These are phyloP conservation scores for Pseudopithomyces maydicus DNA, from an alignment of 2,329 filamentous ascomycete genomes.

Conservation along the genomic window DNA sequence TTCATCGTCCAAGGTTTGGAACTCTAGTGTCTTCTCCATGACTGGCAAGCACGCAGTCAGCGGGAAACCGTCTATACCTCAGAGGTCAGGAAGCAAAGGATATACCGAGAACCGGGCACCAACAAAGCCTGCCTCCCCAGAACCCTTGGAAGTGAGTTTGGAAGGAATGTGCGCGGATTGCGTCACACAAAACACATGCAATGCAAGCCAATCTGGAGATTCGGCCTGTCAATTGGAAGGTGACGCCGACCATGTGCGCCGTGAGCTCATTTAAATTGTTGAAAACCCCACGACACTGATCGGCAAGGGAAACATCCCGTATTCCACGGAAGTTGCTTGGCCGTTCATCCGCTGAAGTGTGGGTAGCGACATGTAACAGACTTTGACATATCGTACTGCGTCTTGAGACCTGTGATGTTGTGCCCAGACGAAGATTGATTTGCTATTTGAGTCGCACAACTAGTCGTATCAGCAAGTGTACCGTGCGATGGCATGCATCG, in stretches of 20 bases:
- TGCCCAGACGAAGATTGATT: constrained; percentile 26
- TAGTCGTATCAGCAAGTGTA: constrained; percentile 26
- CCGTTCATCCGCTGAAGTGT: constrained; percentile 23
- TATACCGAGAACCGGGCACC: constrained; percentile 3
- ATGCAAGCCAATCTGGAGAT: constrained; percentile 42
- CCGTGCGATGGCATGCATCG: constrained; percentile 40
- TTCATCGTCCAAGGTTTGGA: constrained; percentile 34
- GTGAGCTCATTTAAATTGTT: constrained; percentile 26
- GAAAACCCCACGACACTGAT: constrained; percentile 20
- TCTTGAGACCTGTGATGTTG: constrained; percentile 28
- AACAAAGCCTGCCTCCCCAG: neutral
- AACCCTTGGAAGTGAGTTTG: constrained; percentile 17
- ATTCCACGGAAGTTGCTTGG: constrained; percentile 12
- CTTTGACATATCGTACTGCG: constrained; percentile 39
- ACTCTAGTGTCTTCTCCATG: constrained; percentile 41
- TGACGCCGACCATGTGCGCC: constrained; percentile 40
- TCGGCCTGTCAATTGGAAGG: constrained; percentile 29
- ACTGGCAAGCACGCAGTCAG: neutral
- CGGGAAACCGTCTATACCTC: neutral
- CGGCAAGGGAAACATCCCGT: constrained; percentile 17
- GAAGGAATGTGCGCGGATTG: constrained; percentile 23
- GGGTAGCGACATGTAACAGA: constrained; percentile 34
- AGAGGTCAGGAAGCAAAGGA: neutral
- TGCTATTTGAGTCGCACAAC: constrained; percentile 31
- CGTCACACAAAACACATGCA: constrained; percentile 40